Evolutionary conservation across 768 basidiomycete genomes (phyloP), one percentile per base, ranked within the genome.

Genomic region (Lepiota venenata): DNA sequence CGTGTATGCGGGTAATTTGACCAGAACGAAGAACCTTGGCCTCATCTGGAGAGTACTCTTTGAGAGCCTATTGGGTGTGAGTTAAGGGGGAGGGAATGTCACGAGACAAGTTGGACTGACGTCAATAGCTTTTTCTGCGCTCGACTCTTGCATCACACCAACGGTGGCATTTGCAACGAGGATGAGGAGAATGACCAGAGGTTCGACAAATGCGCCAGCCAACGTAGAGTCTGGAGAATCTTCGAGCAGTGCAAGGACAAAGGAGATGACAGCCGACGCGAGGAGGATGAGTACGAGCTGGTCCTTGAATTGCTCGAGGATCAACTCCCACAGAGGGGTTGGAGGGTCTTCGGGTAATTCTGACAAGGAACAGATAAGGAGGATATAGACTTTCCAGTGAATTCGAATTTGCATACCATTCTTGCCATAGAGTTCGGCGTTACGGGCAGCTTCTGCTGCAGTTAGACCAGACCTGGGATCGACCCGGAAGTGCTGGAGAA

Each of bases 301-400:
- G 73, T 99, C 96, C 77, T 98, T 89, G 80, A 99, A 99, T 72
- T 99, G 96, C 61, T 97, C 94, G n/a, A 99, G 79, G 56, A 99
- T 88, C 56, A 98, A 84, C 65, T 92, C 81, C 92, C 93, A 94
- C 29, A 98, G 66, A 3, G 95, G 91, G 3, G 96, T 97, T 2
- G 91, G 74, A 0, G 91, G 87, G 9, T 95, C 92, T 64, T 97
- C 93, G 10, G 96, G 95, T 6, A 99, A 78, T 65, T 91, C 96
- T 98, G 68, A 46, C 46, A 46, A 21, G 27, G n/a, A n/a, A 42
- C 32, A 43, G 41, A 36, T 47, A 49, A 59, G 57, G 29, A 37
- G 27, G 57, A 27, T 22, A 6, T 27, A 44, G 21, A 50, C 18
- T 35, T 25, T 25, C 16, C 3, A n/a, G 29, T 29, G 29, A n/a